Evolutionary conservation across 441 rosid genomes (phyloP), one percentile per base, ranked within the genome.

Genomic region (Corymbia citriodora): DNA sequence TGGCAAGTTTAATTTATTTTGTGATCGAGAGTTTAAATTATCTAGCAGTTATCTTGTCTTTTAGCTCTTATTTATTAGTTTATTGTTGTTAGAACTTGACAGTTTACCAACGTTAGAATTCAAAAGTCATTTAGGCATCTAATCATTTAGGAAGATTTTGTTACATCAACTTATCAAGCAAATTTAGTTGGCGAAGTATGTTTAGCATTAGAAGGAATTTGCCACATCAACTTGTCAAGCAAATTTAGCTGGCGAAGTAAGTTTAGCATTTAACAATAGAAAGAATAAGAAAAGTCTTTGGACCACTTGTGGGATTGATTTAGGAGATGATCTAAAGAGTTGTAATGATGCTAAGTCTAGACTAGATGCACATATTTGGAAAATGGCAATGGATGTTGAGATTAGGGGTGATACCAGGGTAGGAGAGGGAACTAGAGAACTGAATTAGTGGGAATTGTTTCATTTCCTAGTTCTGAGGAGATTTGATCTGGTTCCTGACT

Each of bases 401-500:
- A 15, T 65, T 59, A 23, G 2, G 63, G 63, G 29, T 59, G 29
- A 59, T 59, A 9, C 29, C 4, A 59, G 10, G 29, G 63, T 23
- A 59, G 14, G 10, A 59, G 14, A 59, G 29, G 5, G 63, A 59
- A 19, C 0, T 23, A 0, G 3, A 59, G 63, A 23, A 23, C 63
- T 3, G 63, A 23, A 23, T 29, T 6, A 23, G 10, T 59, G 63
- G 14, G 63, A 59, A 10, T 13, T 10, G 5, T 59, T 59, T 13
- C 25, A 59, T 23, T 59, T 59, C 3, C 63, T 21, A 59, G 63
- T 59, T 59, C 7, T 23, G 45, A 23, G 63, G 29, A 13, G 14
- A 59, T 6, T 4, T 0, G 1, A 0, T 59, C 29, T 13, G 9
- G 10, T 5, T 57, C 63, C 13, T 0, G 23, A 6, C 23, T 57